Evolutionary conservation across 768 basidiomycete genomes (phyloP), one percentile per base, ranked within the genome.

Genomic region (Tubosaeta sp.): DNA sequence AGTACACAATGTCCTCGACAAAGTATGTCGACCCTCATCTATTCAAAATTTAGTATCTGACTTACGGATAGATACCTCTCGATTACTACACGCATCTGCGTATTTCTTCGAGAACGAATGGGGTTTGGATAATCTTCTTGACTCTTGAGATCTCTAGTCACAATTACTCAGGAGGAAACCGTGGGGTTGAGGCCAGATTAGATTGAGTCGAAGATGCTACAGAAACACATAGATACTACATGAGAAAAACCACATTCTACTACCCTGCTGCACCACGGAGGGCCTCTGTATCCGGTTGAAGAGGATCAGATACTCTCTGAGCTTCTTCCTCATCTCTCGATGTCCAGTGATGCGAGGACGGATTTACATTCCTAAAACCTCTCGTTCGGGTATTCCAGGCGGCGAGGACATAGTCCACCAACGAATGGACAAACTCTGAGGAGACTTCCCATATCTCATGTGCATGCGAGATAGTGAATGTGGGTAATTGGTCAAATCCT

Each of bases 41-140:
- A 12, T 13, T 18, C 12, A 6, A 34, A 13, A 19, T 25, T 6
- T 7, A 4, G 10, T 21, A 42, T 29, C 49, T n/a, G 55, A n/a
- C 29, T 22, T 1, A 22, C 42, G 3, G 10, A 46, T 56, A 94
- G 90, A 80, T 99, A 61, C 94, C 91, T 3, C 79, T 98, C 19
- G 96, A 98, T 69, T 98, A 99, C 71, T 98, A 99, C 71, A 99
- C 95, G n/a, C n/a, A n/a, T n/a, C n/a, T n/a, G n/a, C n/a, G n/a
- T n/a, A n/a, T n/a, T n/a, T n/a, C n/a, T n/a, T n/a, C n/a, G n/a
- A n/a, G n/a, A n/a, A n/a, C n/a, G n/a, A n/a, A n/a, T n/a, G n/a
- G n/a, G n/a, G n/a, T n/a, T n/a, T n/a, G n/a, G n/a, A n/a, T n/a
- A n/a, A n/a, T n/a, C n/a, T n/a, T n/a, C n/a, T n/a, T n/a, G n/a